phyloP scores from a whole-genome alignment of 1,284 basidiomycete genomes.

The Cryptococcus maquisensis region DNA sequence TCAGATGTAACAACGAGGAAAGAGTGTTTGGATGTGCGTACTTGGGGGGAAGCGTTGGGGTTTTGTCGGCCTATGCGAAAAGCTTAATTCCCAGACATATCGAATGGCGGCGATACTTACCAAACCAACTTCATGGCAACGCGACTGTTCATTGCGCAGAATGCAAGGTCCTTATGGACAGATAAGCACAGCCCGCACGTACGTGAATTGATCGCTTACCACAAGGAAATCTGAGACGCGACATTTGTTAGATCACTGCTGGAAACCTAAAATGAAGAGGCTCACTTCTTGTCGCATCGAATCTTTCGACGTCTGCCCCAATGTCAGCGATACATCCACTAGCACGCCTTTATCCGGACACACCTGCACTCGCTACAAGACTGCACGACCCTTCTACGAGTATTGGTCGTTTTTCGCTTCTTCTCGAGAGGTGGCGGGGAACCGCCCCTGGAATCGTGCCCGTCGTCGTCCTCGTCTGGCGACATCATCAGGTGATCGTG shows the following conservation, averaged over 20 bases:
- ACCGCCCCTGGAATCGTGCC: conserved; percentile 6
- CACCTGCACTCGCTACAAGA: conserved; percentile 49
- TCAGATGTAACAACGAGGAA: neutral
- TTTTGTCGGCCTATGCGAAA: conserved; percentile 36
- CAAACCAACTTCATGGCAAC: conserved; percentile 49
- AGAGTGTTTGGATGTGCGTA: neutral
- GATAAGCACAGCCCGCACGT: neutral
- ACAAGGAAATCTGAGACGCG: conserved; percentile 29
- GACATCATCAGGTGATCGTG: conserved; percentile 15
- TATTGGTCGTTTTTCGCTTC: conserved; percentile 40
- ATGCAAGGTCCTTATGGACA: conserved; percentile 41
- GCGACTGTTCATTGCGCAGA: conserved; percentile 43
- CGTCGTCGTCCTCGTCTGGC: conserved; percentile 25
- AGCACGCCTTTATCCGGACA: too few species aligned
- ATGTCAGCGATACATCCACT: too few species aligned
- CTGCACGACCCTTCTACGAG: conserved; percentile 46
- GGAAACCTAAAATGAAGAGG: neutral
- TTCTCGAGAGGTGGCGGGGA: conserved; percentile 6
- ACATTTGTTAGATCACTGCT: neutral
- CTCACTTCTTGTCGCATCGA: conserved; percentile 50
- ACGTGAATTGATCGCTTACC: conserved; percentile 13
- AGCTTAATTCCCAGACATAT: neutral
- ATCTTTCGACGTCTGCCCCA: conserved; percentile 28
- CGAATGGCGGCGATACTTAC: conserved; percentile 23
- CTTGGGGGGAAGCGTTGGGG: conserved; percentile 17